Conservation (phyloP, 257 asterid species). For the Solanum pinnatisectum region DNA sequence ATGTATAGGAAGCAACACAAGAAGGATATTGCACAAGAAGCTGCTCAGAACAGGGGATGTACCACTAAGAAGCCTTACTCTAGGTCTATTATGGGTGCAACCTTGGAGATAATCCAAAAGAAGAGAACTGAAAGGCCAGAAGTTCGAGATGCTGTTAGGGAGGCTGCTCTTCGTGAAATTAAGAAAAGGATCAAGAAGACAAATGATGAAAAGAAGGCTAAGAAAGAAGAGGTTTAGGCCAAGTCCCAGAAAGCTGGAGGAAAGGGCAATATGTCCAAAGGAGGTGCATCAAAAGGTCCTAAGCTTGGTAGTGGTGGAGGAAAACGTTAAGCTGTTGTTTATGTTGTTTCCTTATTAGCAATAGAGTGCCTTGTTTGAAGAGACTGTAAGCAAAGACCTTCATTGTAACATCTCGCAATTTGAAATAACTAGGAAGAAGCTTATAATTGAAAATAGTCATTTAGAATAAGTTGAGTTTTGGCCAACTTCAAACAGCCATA, state of each 20-base stretch:
- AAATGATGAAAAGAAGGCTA: conserved; percentile 82
- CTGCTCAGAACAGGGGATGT: conserved; percentile 83
- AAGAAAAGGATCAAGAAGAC: conserved; percentile 88
- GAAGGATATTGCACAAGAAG: conserved; percentile 85
- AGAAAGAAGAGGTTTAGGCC: conserved; percentile 59
- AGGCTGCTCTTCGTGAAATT: conserved; percentile 87
- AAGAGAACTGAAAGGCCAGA: conserved; percentile 73
- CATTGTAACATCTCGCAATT: too few relatives aligned
- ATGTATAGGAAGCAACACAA: conserved; percentile 79
- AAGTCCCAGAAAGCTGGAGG: conserved; percentile 48
- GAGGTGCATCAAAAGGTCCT: conserved; percentile 54
- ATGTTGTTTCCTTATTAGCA: neutral
- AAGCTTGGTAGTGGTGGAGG: conserved; percentile 90
- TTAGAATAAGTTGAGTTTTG: too few relatives aligned
- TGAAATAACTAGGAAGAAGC: too few relatives aligned
- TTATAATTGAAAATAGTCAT: too few relatives aligned
- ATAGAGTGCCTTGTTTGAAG: neutral
- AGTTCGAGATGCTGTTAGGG: conserved; percentile 93
- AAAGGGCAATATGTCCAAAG: conserved; percentile 45
- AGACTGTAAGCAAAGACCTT: neutral
- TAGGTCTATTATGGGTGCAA: conserved; percentile 89
- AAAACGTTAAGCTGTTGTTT: conserved; percentile 35
- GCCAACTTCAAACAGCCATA: too few relatives aligned
- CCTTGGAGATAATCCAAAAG: conserved; percentile 86
- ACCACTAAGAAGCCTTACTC: conserved; percentile 81